Evolutionary conservation across 208 protist species (phyloP).

Genomic region (Acanthamoeba quina): DNA sequence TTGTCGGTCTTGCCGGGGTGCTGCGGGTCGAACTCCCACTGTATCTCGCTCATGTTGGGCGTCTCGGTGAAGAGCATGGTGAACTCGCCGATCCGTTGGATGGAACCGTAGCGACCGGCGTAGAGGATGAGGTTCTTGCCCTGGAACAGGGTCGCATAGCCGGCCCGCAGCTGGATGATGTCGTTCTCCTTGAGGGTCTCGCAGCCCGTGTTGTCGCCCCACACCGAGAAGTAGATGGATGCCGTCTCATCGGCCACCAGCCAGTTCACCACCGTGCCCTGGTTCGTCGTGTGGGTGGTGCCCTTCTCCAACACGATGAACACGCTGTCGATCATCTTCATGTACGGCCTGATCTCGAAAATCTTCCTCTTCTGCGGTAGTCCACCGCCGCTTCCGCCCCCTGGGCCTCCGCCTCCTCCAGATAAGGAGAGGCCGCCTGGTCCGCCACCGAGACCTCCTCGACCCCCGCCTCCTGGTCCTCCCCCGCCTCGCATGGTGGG

Average conservation of each 20-base stretch:
- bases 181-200: slow-evolving; percentile 68
- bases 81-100: slow-evolving; percentile 58
- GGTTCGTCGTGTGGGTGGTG: slow-evolving; percentile 58
- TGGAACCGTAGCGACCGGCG: slow-evolving; percentile 58
- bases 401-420: neutral
- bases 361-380: slow-evolving; percentile 43
- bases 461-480: neutral
- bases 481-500: neutral
- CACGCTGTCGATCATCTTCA: slow-evolving; percentile 69
- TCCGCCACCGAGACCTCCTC: neutral
- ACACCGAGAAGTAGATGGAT: slow-evolving; percentile 72
- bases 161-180: slow-evolving; percentile 56
- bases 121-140: slow-evolving; percentile 71
- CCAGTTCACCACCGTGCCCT: slow-evolving; percentile 65
- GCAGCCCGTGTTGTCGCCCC: slow-evolving; percentile 70
- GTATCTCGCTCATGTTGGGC: slow-evolving; percentile 64
- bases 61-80: slow-evolving; percentile 70
- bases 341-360: slow-evolving; percentile 65
- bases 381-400: neutral
- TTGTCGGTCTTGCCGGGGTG: slow-evolving; percentile 61
- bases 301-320: slow-evolving; percentile 75
- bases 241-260: slow-evolving; percentile 69
- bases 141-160: slow-evolving; percentile 68
- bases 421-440: neutral
- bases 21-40: slow-evolving; percentile 66